These are phyloP conservation scores for Whalleya microplaca DNA, from an alignment of 2,329 filamentous ascomycete species.

Conservation along the genomic window DNA sequence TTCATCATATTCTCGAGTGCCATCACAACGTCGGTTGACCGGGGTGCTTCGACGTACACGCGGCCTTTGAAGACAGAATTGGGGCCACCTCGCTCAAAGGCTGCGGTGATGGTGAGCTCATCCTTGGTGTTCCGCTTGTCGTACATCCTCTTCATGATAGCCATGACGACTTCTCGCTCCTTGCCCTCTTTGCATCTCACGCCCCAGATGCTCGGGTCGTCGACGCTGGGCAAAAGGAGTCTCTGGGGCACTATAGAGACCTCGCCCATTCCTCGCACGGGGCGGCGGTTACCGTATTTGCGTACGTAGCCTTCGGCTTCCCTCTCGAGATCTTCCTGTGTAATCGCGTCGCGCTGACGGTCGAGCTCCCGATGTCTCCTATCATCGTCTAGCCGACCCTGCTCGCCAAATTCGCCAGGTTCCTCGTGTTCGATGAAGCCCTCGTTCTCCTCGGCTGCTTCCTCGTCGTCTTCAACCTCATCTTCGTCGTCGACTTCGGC, in stretches of 20 bases:
- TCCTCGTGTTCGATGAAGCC: conserved; percentile 89
- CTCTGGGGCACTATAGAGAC: conserved; percentile 81
- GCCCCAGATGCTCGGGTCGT: conserved; percentile 95
- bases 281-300: conserved; percentile 80
- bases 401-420: conserved; percentile 84
- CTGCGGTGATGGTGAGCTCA: conserved; percentile 81
- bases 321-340: conserved; percentile 90
- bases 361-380: conserved; percentile 93
- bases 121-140: conserved; percentile 79
- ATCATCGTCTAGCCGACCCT: conserved; percentile 82
- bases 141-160: conserved; percentile 85
- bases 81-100: conserved; percentile 83
- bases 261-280: conserved; percentile 66
- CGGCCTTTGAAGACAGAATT: conserved; percentile 87
- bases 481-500: conserved; percentile 97
- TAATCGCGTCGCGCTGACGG: conserved; percentile 83
- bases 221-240: conserved; percentile 85
- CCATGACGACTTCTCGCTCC: conserved; percentile 86
- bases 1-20: conserved; percentile 85
- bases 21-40: conserved; percentile 82
- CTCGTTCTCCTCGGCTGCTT: conserved; percentile 81
- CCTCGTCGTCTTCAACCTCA: conserved; percentile 84
- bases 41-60: conserved; percentile 90
- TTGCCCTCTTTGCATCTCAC: conserved; percentile 94
- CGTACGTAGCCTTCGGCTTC: conserved; percentile 85